Evolutionary conservation across 1,139 yeast species (phyloP), one percentile per base, ranked within the genome.

Genomic region (Candida tropicalis): DNA sequence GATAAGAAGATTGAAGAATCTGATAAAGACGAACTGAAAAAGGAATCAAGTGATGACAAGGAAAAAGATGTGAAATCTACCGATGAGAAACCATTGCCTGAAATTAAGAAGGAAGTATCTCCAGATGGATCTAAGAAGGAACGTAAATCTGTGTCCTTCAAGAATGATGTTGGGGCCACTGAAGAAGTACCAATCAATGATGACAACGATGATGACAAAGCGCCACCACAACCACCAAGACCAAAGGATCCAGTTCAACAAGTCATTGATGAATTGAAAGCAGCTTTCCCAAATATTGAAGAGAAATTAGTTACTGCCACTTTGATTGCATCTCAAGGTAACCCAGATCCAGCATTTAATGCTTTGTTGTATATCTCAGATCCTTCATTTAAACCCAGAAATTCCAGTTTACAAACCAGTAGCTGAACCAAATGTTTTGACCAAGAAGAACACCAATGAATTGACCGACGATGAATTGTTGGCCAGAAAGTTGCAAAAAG

Each of bases 291-390:
- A 1, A 67, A 70, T 17, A 67, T 80, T 23, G 96, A 88, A 41
- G 85, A 79, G 29, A 79, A 82, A 50, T 77, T 82, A 50, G 73
- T 89, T 50, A 80, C 84, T 39, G 91, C 96, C 20, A 85, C 88
- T 2, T 71, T 90, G 45, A 87, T 93, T 58, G 98, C 98, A 2
- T 82, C 96, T 13, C 81, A 77, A 40, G 96, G 96, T 20, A 73
- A 79, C 38, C 65, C 88, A 26, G 97, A 89, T 54, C 83, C 88
- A 0, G 96, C 97, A 0, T 91, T 91, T 70, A 86, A 85, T 62
- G 97, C 97, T 0, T 69, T 91, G 57, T 70, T 93, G 50, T 88
- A 80, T 53, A 69, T 87, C 48, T 82, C 89, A 11, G 97, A 91
- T 66, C 96, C 96, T 6, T 65, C 74, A 8, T 82, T 79, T 58